Base-by-base conservation (phyloP, 495 filamentous ascomycete genomes). In the Penicillium paradoxum region DNA sequence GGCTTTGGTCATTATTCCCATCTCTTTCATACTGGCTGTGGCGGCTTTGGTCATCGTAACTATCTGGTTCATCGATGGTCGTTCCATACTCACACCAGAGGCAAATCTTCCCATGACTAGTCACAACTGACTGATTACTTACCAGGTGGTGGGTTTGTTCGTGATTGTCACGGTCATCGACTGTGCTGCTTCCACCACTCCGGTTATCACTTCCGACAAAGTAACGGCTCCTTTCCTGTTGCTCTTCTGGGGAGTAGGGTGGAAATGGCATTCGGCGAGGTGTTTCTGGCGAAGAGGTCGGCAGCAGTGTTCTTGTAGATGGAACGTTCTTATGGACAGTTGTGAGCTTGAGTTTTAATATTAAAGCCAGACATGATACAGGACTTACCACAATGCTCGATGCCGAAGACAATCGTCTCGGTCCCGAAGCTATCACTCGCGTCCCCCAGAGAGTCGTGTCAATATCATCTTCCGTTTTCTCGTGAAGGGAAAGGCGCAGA, bases 91-190 rank as follows among this genome's bases (percentile, higher is more conserved):
- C 25, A 21, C 67, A 70, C 57, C 57, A 68, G 7, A 63, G 41
- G 40, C 65, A 70, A 10, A 44, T 9, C 36, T 67, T 71, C 0
- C 40, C 54, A 21, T 57, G 21, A 15, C 50, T 22, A 5, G 27
- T 41, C 2, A 60, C 53, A 4, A 56, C 42, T 9, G 47, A 27
- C 9, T 29, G 19, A 9, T 19, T 6, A 4, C 14, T 25, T 32
- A 8, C 8, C 17, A 21, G 1, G 10, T 6, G 4, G 10, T 18
- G 10, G 9, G 21, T 25, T 11, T 3, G 22, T 42, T 25, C 40
- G 15, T 17, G 39, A 8, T 14, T 39, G 17, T 44, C 10, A 13
- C 44, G 13, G 9, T 14, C 22, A 2, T 1, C 25, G 6, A 47
- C 15, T 2, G 21, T n/a, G 10, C 11, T 33, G 3, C 9, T 24